A percentile compares a stretch with the other conserved stretches of the same genome.
phyloP scores from a whole-genome alignment of 352 stramenopile genomes.

The Phytophthora tubulina region DNA sequence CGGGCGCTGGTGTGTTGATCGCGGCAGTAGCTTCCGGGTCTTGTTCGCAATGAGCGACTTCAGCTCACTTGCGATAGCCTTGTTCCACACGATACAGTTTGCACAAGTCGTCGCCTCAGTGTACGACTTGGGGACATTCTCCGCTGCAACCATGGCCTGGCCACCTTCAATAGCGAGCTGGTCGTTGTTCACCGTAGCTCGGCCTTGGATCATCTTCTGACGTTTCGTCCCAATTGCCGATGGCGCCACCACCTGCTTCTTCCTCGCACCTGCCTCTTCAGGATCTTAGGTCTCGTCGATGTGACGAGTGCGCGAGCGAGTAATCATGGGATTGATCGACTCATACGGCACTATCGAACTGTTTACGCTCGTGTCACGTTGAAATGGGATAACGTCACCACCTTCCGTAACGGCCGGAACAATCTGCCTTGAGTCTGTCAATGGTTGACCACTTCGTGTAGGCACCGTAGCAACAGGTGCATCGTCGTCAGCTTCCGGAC shows the following conservation, averaged over 20 bases:
- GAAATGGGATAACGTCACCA: not conserved
- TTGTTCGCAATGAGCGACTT: too few relatives aligned
- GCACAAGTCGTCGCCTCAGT: slow-evolving; percentile 1
- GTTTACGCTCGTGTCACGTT: not conserved
- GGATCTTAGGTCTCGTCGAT: too few relatives aligned
- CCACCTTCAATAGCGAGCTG: too few relatives aligned
- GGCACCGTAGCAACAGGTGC: too few relatives aligned
- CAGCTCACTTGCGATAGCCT: too few relatives aligned
- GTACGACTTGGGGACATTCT: slow-evolving; percentile 1
- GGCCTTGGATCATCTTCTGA: not conserved
- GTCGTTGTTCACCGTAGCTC: not conserved
- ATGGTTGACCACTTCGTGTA: too few relatives aligned
- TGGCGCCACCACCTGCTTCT: not conserved
- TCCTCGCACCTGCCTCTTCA: too few relatives aligned
- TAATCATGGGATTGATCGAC: not conserved
- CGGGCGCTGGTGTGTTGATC: slow-evolving; percentile 11
- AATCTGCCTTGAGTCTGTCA: too few relatives aligned
- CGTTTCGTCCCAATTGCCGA: not conserved
- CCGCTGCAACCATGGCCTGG: not conserved
- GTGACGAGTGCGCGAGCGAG: too few relatives aligned
- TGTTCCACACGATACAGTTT: slow-evolving; percentile 1
- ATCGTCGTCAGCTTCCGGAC: slow-evolving; percentile 1
- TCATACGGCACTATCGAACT: not conserved
- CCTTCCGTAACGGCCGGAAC: too few relatives aligned
- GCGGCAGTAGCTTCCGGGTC: too few relatives aligned